phyloP scores from a whole-genome alignment of 75 land plant species.

The Ceratopteris richardii region DNA sequence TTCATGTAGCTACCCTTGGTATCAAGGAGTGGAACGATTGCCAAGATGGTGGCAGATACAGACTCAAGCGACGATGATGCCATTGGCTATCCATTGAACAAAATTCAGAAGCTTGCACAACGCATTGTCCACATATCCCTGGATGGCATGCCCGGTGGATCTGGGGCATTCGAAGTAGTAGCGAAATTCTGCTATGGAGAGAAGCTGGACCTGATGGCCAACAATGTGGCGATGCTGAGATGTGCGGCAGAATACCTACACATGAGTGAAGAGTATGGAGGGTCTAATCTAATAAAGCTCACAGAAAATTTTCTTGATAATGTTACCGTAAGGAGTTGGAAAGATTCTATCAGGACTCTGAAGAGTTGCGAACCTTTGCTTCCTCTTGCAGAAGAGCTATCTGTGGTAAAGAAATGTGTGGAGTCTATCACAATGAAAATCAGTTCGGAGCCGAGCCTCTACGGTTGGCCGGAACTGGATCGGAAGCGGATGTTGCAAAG shows the following conservation, averaged over 20 bases:
- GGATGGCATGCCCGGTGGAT: slow-evolving; percentile 68
- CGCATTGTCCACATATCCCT: slow-evolving; percentile 19
- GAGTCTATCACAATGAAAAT: slow-evolving; percentile 58
- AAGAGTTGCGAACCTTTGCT: slow-evolving; percentile 51
- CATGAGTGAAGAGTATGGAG: slow-evolving; percentile 80
- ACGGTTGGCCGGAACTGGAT: slow-evolving; percentile 50
- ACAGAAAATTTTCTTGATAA: slow-evolving; percentile 64
- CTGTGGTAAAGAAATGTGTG: slow-evolving; percentile 51
- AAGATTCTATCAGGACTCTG: slow-evolving; percentile 49
- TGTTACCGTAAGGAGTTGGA: slow-evolving; percentile 45
- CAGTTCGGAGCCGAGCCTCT: slow-evolving; percentile 45
- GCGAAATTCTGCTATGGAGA: slow-evolving; percentile 96
- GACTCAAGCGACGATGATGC: slow-evolving; percentile 12
- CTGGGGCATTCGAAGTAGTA: slow-evolving; percentile 69
- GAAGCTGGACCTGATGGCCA: slow-evolving; percentile 51
- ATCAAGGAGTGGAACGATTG: slow-evolving; percentile 21
- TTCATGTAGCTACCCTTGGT: slow-evolving; percentile 34
- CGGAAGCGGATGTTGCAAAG: slow-evolving; percentile 19
- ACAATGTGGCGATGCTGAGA: slow-evolving; percentile 56
- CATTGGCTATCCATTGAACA: neutral
- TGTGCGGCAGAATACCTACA: slow-evolving; percentile 79
- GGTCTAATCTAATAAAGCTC: slow-evolving; percentile 53
- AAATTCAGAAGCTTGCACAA: neutral
- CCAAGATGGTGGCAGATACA: slow-evolving; percentile 19
- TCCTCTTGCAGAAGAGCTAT: slow-evolving; percentile 51